Base-by-base conservation (phyloP, 1,284 basidiomycete genomes). In the Microbotryum lychnidis-dioicae region DNA sequence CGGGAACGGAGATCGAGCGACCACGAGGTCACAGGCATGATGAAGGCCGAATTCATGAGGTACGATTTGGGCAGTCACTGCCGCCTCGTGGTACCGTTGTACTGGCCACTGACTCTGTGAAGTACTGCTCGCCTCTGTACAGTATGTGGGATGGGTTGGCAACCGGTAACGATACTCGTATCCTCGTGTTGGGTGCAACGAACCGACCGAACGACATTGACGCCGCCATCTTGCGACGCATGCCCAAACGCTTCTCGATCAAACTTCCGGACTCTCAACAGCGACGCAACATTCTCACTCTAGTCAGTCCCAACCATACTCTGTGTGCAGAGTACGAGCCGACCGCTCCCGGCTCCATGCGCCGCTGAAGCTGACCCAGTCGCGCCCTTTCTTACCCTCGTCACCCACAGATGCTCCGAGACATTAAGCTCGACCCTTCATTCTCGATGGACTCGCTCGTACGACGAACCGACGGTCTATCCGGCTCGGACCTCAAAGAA, bases 11-110 rank as follows among this genome's bases (percentile, higher is more conserved):
- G 78, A 14, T 83, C 84, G 57, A 87, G 87, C 14, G 96, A 98
- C 73, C 96, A 99, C 76, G 96, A 98, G 73, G 94, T 93, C 52
- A 97, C 92, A 29, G 91, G 87, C 6, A 97, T 97, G 92, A 96
- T 98, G 85, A 68, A 42, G 37, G 37, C 37, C 37, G 37, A 42
- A 18, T 42, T 42, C 14, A 42, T 42, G 37, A 42, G 37, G 37
- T 42, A 42, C 14, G 12, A 42, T 1, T 42, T 42, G 76, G 71
- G 88, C 14, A 7, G 27, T 60, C 23, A 54, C 23, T 18, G 33
- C 25, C 21, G 27, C 45, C 23, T 23, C 42, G 50, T 25, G 14
- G 54, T 25, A 20, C 7, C 20, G 45, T 51, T 62, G 49, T 25
- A 7, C 25, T 29, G 4, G 45, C 33, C 50, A 57, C 42, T 55